These are phyloP conservation scores for Saccharomyces paradoxus DNA, from an alignment of 805 yeast species.

Conservation along the genomic window DNA sequence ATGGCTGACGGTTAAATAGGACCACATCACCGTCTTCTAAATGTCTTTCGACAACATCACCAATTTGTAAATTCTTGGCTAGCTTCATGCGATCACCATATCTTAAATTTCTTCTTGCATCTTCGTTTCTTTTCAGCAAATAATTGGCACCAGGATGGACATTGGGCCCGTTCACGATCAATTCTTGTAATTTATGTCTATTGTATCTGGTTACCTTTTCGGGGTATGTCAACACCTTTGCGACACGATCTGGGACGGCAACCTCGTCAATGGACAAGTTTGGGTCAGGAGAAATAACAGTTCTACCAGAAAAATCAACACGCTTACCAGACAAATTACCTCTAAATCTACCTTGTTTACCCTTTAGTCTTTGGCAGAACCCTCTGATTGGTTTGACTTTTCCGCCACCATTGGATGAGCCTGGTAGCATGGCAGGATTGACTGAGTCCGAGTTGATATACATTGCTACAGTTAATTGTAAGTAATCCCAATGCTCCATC, in stretches of 20 bases:
- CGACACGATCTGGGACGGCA: conserved; percentile 96
- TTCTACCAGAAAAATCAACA: conserved; percentile 96
- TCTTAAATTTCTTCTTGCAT: conserved; percentile 76
- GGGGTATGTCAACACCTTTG: conserved; percentile 91
- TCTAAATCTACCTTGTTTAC: conserved; percentile 97
- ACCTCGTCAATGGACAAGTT: conserved; percentile 91
- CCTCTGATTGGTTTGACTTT: conserved; percentile 79
- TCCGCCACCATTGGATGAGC: conserved; percentile 43
- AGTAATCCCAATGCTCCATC: conserved; percentile 98
- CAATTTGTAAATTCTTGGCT: conserved; percentile 69
- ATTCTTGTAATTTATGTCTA: conserved; percentile 60
- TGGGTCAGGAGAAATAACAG: conserved; percentile 98
- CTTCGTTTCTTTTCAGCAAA: conserved; percentile 71
- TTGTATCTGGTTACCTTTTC: conserved; percentile 90
- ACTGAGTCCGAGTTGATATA: conserved; percentile 94
- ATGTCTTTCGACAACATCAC: conserved; percentile 94
- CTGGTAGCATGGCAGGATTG: conserved; percentile 69
- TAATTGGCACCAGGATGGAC: conserved; percentile 96
- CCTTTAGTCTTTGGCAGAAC: conserved; percentile 92
- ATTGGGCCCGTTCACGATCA: conserved; percentile 78
- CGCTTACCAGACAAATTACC: conserved; percentile 97
- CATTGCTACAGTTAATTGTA: conserved; percentile 93
- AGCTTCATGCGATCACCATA: conserved; percentile 77
- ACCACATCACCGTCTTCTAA: conserved; percentile 96
- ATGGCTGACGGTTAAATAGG: conserved; percentile 94